Percentiles rank a stretch among this genome's conserved stretches.
Conservation (phyloP, 2,329 filamentous ascomycete species). For the Fusarium pseudonygamai region DNA sequence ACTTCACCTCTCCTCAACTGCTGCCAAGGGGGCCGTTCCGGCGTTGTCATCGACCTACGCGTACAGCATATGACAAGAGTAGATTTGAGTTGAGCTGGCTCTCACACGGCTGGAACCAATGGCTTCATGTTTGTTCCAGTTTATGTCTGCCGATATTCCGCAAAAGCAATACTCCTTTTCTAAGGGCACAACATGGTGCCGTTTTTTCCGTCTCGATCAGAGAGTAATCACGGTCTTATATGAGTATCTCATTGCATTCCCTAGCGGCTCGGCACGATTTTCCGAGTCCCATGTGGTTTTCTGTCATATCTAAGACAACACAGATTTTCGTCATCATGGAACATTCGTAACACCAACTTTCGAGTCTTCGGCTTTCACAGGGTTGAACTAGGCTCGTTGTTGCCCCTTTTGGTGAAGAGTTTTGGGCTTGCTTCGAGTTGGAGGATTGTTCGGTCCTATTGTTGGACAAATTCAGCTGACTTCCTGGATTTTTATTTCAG, state of each 20-base stretch:
- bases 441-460: background rate
- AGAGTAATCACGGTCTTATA: background rate
- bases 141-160: background rate
- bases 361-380: background rate
- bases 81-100: background rate
- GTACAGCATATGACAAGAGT: background rate
- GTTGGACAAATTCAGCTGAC: background rate
- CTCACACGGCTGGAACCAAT: background rate
- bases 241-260: conserved; percentile 28
- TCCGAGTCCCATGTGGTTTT: conserved; percentile 4
- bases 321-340: background rate
- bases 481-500: background rate
- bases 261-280: conserved; percentile 13
- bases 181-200: background rate
- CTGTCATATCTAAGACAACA: background rate
- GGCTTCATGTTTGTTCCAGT: background rate
- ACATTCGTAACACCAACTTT: background rate
- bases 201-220: background rate
- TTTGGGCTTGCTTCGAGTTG: background rate
- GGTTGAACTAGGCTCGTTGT: background rate
- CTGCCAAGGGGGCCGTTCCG: background rate
- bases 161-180: background rate
- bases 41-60: conserved; percentile 4
- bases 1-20: background rate
- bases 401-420: background rate